Evolutionary conservation across 305 asterid species (phyloP).

Genomic region (Fraxinus latifolia): DNA sequence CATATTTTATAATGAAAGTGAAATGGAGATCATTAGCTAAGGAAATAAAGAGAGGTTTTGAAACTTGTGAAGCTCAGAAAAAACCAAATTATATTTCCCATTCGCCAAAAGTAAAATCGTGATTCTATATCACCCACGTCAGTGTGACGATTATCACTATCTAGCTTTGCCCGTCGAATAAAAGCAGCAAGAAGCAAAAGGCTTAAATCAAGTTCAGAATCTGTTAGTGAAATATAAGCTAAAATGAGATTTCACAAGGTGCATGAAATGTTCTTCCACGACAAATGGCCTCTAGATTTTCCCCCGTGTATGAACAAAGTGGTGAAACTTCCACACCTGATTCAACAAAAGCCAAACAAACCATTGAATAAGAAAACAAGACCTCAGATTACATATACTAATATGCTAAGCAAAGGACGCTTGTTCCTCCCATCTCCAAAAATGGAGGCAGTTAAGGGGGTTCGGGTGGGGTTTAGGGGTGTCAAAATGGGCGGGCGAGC

Average conservation of each 20-base stretch:
- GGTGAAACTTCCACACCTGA: slow-evolving; percentile 95
- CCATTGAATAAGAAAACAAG: neutral
- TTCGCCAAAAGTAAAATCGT: neutral
- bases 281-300: slow-evolving; percentile 84
- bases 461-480: neutral
- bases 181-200: neutral
- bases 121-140: neutral
- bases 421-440: neutral
- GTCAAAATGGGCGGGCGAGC: neutral
- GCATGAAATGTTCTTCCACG: slow-evolving; percentile 94
- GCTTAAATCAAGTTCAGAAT: neutral
- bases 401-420: neutral
- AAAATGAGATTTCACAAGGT: slow-evolving; percentile 17
- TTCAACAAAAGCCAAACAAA: neutral
- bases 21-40: neutral
- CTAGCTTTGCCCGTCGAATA: neutral
- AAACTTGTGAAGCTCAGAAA: neutral
- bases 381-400: neutral
- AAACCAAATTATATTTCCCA: neutral
- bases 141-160: neutral
- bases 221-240: neutral
- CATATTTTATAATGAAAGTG: neutral
- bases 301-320: slow-evolving; percentile 87
- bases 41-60: neutral
- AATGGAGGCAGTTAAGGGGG: neutral